These are phyloP conservation scores for Fraxinus platypoda DNA, from an alignment of 305 asterid species.

Conservation along the genomic window DNA sequence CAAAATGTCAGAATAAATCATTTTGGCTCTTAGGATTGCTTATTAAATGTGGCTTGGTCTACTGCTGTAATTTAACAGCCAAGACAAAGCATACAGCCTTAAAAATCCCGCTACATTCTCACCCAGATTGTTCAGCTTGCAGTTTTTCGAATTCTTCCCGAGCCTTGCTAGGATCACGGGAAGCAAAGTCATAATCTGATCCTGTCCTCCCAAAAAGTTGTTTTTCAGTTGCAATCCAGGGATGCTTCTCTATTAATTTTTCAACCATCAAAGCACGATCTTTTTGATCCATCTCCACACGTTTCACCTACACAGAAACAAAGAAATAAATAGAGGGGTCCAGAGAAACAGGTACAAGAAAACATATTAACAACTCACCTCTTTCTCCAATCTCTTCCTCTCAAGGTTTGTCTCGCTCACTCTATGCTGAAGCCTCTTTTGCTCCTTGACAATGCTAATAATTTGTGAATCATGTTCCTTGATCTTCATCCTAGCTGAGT, in stretches of 20 bases:
- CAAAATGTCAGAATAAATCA: constrained; percentile 18
- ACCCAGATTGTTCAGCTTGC: constrained; percentile 90
- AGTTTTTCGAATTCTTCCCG: constrained; percentile 65
- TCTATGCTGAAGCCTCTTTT: constrained; percentile 61
- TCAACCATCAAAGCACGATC: constrained; percentile 79
- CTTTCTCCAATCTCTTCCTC: constrained; percentile 88
- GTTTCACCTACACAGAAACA: constrained; percentile 62
- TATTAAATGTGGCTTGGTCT: too few relatives aligned
- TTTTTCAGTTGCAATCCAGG: constrained; percentile 93
- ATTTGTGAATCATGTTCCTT: constrained; percentile 85
- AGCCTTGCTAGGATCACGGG: constrained; percentile 70
- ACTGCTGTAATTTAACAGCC: not conserved
- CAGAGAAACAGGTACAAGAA: constrained; percentile 25
- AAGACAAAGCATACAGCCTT: not conserved
- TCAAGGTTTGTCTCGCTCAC: constrained; percentile 74
- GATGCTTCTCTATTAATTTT: constrained; percentile 79
- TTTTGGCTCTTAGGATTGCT: not conserved
- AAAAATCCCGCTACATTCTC: constrained; percentile 32
- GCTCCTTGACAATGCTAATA: constrained; percentile 67
- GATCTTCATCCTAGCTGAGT: constrained; percentile 65
- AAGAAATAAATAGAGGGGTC: constrained; percentile 4
- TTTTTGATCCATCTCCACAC: constrained; percentile 85
- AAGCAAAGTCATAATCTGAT: constrained; percentile 87
- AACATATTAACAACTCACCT: constrained; percentile 44
- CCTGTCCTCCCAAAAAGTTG: constrained; percentile 88